These are phyloP conservation scores for Lablab purpureus DNA, from an alignment of 306 rosid genomes.

Conservation along the genomic window DNA sequence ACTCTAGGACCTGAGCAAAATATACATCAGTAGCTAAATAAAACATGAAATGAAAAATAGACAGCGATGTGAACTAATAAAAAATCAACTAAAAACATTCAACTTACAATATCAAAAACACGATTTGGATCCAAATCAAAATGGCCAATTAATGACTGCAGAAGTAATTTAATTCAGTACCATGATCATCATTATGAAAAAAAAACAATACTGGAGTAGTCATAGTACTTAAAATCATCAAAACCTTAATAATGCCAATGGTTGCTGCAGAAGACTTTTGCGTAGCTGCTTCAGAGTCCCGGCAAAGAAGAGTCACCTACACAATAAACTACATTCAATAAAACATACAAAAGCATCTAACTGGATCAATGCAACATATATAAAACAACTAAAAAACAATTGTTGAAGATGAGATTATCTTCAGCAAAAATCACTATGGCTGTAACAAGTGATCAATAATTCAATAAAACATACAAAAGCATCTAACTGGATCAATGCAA, in stretches of 20 bases:
- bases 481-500: background rate
- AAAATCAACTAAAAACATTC: background rate
- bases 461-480: slow-evolving; percentile 43
- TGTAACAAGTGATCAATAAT: slow-evolving; percentile 32
- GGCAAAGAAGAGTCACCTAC: slow-evolving; percentile 94
- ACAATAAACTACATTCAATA: slow-evolving; percentile 44
- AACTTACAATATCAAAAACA: slow-evolving; percentile 94
- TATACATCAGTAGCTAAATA: slow-evolving; percentile 37
- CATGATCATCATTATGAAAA: slow-evolving; percentile 39
- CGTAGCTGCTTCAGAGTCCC: slow-evolving; percentile 65
- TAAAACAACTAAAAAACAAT: slow-evolving; percentile 14
- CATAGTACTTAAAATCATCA: slow-evolving; percentile 31
- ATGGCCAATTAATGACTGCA: slow-evolving; percentile 99
- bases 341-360: slow-evolving; percentile 34
- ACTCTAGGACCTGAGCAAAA: slow-evolving; percentile 82
- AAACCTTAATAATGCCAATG: slow-evolving; percentile 95
- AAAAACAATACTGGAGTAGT: slow-evolving; percentile 23
- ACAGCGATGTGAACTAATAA: background rate
- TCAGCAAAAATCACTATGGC: slow-evolving; percentile 16
- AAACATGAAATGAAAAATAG: slow-evolving; percentile 20
- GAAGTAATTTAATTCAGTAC: slow-evolving; percentile 39
- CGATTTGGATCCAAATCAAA: slow-evolving; percentile 99
- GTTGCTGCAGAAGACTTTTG: slow-evolving; percentile 73
- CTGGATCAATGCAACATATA: background rate
- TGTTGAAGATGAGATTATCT: background rate